phyloP scores from a whole-genome alignment of 2,329 filamentous ascomycete genomes.

The Aspergillus brunneoviolaceus region DNA sequence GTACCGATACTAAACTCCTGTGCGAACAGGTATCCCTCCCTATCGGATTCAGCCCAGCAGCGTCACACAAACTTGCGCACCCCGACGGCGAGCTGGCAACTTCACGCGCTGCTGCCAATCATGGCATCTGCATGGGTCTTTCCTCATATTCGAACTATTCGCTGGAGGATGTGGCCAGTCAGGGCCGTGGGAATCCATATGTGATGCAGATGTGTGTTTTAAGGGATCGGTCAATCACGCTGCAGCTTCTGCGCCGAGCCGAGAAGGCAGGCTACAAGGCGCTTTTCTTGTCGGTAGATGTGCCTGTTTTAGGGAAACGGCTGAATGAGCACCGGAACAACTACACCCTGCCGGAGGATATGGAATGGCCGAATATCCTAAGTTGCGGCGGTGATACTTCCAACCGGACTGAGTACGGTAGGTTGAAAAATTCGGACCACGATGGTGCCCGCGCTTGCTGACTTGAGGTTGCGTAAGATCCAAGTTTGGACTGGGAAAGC shows the following conservation, averaged over 20 bases:
- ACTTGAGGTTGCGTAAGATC: conserved; percentile 25
- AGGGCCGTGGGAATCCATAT: conserved; percentile 46
- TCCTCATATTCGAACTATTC: conserved; percentile 48
- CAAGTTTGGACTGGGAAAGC: conserved; percentile 50
- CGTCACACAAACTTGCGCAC: conserved; percentile 54
- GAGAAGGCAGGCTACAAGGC: conserved; percentile 54
- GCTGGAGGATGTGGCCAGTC: conserved; percentile 48
- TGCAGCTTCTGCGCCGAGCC: conserved; percentile 44
- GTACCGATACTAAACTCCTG: no score
- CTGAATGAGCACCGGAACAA: conserved; percentile 56
- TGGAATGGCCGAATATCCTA: conserved; percentile 47
- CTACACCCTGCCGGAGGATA: conserved; percentile 48
- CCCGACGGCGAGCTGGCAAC: conserved; percentile 53
- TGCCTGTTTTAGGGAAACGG: conserved; percentile 53
- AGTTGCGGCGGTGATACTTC: conserved; percentile 25
- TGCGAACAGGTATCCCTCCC: conserved; percentile 45
- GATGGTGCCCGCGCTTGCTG: neutral
- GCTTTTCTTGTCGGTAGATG: conserved; percentile 56
- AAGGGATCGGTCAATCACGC: conserved; percentile 47
- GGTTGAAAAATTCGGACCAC: neutral
- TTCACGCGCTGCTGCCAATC: conserved; percentile 44
- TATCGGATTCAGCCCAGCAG: conserved; percentile 55
- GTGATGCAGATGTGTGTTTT: conserved; percentile 58
- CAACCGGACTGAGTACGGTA: conserved; percentile 31
- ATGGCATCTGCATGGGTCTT: conserved; percentile 47